Conservation (phyloP, 2,329 filamentous ascomycete species). For the Fusarium subglutinans region DNA sequence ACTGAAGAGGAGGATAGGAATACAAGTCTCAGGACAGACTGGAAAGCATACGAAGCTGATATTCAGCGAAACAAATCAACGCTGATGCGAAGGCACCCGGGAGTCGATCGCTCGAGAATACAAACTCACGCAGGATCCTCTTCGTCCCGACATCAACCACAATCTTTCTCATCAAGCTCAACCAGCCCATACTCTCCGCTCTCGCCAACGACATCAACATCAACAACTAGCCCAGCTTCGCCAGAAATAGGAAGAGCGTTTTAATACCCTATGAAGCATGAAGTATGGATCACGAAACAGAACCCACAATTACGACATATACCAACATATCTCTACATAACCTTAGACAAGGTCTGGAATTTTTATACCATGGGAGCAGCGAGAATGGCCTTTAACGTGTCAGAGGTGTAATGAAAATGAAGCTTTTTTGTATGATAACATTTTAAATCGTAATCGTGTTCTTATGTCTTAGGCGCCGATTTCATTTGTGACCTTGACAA, state of each 20-base stretch:
- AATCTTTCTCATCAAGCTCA: slow-evolving; percentile 26
- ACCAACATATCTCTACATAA: not conserved
- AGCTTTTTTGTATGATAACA: not conserved
- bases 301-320: slow-evolving; percentile 2
- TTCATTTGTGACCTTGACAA: slow-evolving; percentile 82
- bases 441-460: not conserved
- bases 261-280: not conserved
- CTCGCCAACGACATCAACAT: slow-evolving; percentile 22
- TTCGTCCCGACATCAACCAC: slow-evolving; percentile 15
- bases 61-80: slow-evolving; percentile 43
- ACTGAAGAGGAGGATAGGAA: slow-evolving; percentile 32
- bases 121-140: slow-evolving; percentile 19
- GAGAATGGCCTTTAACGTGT: not conserved
- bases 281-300: not conserved
- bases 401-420: not conserved
- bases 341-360: slow-evolving; percentile 7
- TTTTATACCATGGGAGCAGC: slow-evolving; percentile 17
- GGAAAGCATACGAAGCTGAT: slow-evolving; percentile 53
- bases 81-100: slow-evolving; percentile 45
- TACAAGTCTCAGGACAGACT: slow-evolving; percentile 44
- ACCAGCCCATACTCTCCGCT: slow-evolving; percentile 25
- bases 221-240: slow-evolving; percentile 12
- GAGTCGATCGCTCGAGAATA: slow-evolving; percentile 32
- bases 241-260: slow-evolving; percentile 24
- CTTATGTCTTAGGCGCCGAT: slow-evolving; percentile 41